Base-by-base conservation (phyloP, 495 filamentous ascomycete species). In the Jackrogersella minutella region DNA sequence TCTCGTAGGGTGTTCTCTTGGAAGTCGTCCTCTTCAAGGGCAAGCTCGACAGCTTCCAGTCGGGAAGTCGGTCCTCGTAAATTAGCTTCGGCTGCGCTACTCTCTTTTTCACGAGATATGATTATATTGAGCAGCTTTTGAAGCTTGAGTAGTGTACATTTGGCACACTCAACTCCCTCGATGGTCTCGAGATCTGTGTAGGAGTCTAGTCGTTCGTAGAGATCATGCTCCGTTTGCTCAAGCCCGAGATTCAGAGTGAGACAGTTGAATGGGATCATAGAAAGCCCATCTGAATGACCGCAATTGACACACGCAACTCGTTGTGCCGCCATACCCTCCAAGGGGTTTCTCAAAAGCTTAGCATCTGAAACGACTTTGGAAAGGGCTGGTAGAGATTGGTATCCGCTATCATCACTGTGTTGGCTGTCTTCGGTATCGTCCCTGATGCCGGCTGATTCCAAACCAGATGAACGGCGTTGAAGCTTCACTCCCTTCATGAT, bases 181-280 rank as follows among this genome's bases (percentile, higher is more conserved):
- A 98, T 96, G 1, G 82, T 76, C 70, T 98, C 96, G 21, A 98
- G 79, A 13, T 86, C 83, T 54, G 93, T 96, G 72, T 92, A 97
- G 49, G 92, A 87, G 70, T 93, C 89, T 30, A 99, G 79, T 67
- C 92, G 92, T 40, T 93, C 88, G 49, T 85, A 83, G 0, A 99
- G 71, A 64, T 90, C 84, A 64, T 90, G 89, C 50, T 80, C 74
- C 36, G 65, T 76, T 63, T 71, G 74, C 13, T 79, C 79, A 31
- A 73, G 69, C 5, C 87, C 90, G 0, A 97, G 84, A 33, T 86
- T 90, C 0, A 99, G 85, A 5, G 96, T 97, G 52, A 99, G 78
- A 73, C 92, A 97, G 68, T 96, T 97, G 81, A 97, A 98, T 0
- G 93, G 92, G 37, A 92, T 93, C 68, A 97, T 83, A 9, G 88